A percentile compares a stretch with the other conserved stretches of the same genome.
Evolutionary conservation across 2,329 filamentous ascomycete genomes (phyloP).

Genomic region (Leptographium radiaticola): DNA sequence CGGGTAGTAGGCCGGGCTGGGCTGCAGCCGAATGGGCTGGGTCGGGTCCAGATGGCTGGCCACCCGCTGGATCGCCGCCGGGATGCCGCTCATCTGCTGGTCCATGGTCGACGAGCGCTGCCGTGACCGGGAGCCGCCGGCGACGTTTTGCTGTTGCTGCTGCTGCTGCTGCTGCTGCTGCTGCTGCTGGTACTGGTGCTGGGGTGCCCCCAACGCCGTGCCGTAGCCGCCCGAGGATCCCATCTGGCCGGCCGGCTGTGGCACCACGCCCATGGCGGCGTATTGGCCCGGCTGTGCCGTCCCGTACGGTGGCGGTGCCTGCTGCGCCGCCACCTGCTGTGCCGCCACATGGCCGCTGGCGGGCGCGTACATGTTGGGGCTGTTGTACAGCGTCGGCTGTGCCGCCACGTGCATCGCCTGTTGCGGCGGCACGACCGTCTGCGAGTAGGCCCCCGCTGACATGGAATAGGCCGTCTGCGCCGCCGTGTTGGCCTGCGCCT

Average conservation of each 20-base stretch:
- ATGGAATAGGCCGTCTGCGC: slow-evolving; percentile 53
- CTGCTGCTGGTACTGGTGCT: slow-evolving; percentile 43
- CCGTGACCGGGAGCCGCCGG: slow-evolving; percentile 53
- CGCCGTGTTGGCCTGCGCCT: slow-evolving; percentile 56
- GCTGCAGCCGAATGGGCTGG: slow-evolving; percentile 84
- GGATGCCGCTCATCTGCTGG: slow-evolving; percentile 84
- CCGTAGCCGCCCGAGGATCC: slow-evolving; percentile 47
- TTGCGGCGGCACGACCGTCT: slow-evolving; percentile 10
- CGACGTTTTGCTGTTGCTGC: slow-evolving; percentile 59
- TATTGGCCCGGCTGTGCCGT: slow-evolving; percentile 59
- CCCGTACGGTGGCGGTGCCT: slow-evolving; percentile 43
- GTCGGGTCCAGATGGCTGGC: slow-evolving; percentile 92
- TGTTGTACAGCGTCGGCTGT: slow-evolving; percentile 59
- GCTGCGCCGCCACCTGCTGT: slow-evolving; percentile 58
- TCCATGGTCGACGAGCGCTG: slow-evolving; percentile 96
- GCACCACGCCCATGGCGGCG: slow-evolving; percentile 57
- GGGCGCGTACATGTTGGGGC: slow-evolving; percentile 54
- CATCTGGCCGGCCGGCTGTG: slow-evolving; percentile 51
- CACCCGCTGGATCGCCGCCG: slow-evolving; percentile 82
- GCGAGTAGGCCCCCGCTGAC: slow-evolving; percentile 30
- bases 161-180: slow-evolving; percentile 43
- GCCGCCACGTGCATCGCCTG: slow-evolving; percentile 13
- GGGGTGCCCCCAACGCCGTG: slow-evolving; percentile 11
- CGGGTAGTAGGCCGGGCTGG: slow-evolving; percentile 93
- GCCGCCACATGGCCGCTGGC: slow-evolving; percentile 27